A percentile compares a stretch with the other conserved stretches of the same genome.
Evolutionary conservation across 345 rosid genomes (phyloP).

Genomic region (Acer saccharum): DNA sequence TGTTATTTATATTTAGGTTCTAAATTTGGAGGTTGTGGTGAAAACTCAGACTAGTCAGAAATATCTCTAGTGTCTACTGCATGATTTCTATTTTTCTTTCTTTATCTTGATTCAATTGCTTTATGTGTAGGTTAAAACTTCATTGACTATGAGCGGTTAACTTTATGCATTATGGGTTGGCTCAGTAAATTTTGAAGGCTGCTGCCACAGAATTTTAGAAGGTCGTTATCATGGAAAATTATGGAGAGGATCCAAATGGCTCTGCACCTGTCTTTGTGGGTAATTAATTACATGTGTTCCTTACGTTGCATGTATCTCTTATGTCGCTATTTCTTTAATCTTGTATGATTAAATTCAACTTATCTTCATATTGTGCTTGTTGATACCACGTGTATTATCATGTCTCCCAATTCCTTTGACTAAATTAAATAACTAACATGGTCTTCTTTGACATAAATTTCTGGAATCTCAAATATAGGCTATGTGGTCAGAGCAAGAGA

Average conservation of each 20-base stretch:
- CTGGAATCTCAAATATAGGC: conserved; percentile 41
- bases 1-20: neutral
- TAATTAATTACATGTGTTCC: conserved; percentile 29
- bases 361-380: neutral
- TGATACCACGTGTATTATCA: neutral
- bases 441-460: conserved; percentile 9
- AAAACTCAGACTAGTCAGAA: neutral
- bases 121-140: conserved; percentile 44
- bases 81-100: neutral
- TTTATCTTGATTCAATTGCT: conserved; percentile 9
- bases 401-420: neutral
- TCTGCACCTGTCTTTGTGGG: conserved; percentile 67
- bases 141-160: conserved; percentile 53
- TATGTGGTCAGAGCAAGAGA: conserved; percentile 51
- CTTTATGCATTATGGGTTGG: conserved; percentile 69
- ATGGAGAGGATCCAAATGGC: conserved; percentile 44
- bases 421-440: conserved; percentile 6
- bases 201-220: conserved; percentile 50
- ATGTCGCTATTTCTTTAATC: conserved; percentile 1
- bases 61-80: neutral
- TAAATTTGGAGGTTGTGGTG: neutral
- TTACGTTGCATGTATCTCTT: neutral
- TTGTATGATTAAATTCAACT: conserved; percentile 4
- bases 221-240: conserved; percentile 49
- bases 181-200: conserved; percentile 76